Evolutionary conservation across 257 asterid species (phyloP), one percentile per base, ranked within the genome.

Genomic region (Verbena officinalis): DNA sequence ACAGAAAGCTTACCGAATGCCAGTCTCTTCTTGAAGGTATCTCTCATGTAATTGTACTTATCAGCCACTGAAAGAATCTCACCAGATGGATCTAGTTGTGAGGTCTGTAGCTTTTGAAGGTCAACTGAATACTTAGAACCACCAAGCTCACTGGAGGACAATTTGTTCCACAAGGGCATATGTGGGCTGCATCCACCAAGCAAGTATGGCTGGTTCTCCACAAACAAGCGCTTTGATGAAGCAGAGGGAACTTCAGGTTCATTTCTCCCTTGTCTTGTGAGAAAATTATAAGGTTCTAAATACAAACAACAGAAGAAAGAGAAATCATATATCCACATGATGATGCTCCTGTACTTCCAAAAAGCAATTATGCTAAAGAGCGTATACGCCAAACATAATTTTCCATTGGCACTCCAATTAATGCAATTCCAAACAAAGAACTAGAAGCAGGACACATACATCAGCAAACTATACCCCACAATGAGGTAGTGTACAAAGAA

Each of bases 181-280:
- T 81, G 91, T 57, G 78, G 96, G 76, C 95, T 74, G 85, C 76
- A 80, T 55, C 96, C 98, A 76, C 96, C 91, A 76, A 90, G 92
- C 74, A 94, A 73, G 78, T 88, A 79, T 46, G 98, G 97, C 81
- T 74, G 78, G 65, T 94, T 90, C 86, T 94, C 96, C 66, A 94
- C 86, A 78, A 80, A 90, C 75, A 86, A 73, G 70, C 95, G 96
- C 82, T 94, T 94, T 53, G 79, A 61, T 14, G 90, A 80, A 62
- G 89, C 95, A 70, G 93, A 93, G 53, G 86, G 86, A 55, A 78
- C 84, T 76, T 86, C 95, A 51, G 90, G 85, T 78, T 83, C 96
- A 53, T 83, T 77, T 67, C 84, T 79, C 72, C 86, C 95, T 65
- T 88, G 81, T 77, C 89, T 86, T 75, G 78, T 90, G 68, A 72